Evolutionary conservation across 2,329 filamentous ascomycete genomes (phyloP).

Genomic region (Colletotrichum sp.): DNA sequence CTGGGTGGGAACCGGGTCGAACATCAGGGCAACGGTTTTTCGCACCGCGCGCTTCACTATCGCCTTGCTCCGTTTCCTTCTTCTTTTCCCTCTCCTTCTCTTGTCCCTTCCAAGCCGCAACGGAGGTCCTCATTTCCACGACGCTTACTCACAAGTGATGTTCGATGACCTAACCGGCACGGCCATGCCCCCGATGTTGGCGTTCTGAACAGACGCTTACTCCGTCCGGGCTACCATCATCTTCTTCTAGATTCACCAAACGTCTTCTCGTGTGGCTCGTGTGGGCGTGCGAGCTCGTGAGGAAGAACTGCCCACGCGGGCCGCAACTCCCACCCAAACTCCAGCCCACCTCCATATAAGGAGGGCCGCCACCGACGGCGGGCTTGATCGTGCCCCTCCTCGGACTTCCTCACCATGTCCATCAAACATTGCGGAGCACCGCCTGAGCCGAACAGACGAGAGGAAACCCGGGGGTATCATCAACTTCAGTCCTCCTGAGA

Average conservation of each 20-base stretch:
- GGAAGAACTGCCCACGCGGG: background rate
- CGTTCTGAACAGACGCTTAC: background rate
- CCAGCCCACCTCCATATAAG: conserved; percentile 9
- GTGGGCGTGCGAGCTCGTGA: background rate
- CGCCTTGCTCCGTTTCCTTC: background rate
- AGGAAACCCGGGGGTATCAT: background rate
- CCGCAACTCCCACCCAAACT: background rate
- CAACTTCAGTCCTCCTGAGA: background rate
- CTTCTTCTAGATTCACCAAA: conserved; percentile 9
- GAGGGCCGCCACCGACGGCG: background rate
- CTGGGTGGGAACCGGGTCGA: conserved; percentile 10
- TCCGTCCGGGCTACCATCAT: background rate
- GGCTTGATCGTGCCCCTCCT: background rate
- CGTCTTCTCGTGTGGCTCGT: conserved; percentile 4
- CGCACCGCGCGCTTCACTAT: background rate
- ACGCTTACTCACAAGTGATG: conserved; percentile 16
- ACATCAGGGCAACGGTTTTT: conserved; percentile 4
- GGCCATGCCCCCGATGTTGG: conserved; percentile 1
- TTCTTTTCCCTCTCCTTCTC: background rate
- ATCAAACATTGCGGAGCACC: conserved; percentile 1
- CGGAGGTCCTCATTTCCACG: background rate
- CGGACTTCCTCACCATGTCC: conserved; percentile 11
- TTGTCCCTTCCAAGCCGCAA: background rate
- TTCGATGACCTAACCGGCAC: conserved; percentile 13
- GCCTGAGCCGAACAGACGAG: background rate